Evolutionary conservation across 1,139 yeast genomes (phyloP), one percentile per base, ranked within the genome.

Genomic region (Meyerozyma elateridarum): DNA sequence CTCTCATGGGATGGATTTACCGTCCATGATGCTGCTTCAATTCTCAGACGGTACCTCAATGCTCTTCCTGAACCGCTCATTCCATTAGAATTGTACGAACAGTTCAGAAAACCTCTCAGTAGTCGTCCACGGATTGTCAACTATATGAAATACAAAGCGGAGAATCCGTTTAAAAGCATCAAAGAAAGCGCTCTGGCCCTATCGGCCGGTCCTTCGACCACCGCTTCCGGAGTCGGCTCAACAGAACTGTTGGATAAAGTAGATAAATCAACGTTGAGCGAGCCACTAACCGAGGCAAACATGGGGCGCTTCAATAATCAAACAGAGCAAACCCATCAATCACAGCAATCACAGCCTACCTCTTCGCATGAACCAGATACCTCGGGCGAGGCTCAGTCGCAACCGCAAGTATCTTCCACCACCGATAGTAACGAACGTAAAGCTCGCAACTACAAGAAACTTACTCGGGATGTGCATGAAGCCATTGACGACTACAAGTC

Each of bases 1-100:
- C 70, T 89, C 29, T 76, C 72, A 41, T 91, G 98, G 98, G 87
- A 84, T 34, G 93, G 94, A 1, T 91, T 79, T 57, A 87, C 88
- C 4, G 97, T 91, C n/a, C 98, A 93, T 59, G 98, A 93, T 56
- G 96, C 96, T 1, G 96, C 97, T 2, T 85, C 94, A 18, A 70
- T 91, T 21, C 71, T 91, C 37, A 70, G 97, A 51, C 68, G 98
- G 38, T 91, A 76, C 52, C 70, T 93, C 41, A 87, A 89, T 52
- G 82, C 89, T 28, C 70, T 91, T 36, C 95, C 96, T 1, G 97
- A 91, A 49, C 97, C 98, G 0, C 70, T 91, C 35, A 79, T 91
- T 14, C 96, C 97, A 0, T 62, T 87, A 30, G 74, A 73, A 6
- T 63, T 77, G 39, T 93, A 91, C 56, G 89, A 85, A 43, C 64